These are phyloP conservation scores for Annona squamosa DNA, from an alignment of 164 flowering plant genomes.

Conservation along the genomic window DNA sequence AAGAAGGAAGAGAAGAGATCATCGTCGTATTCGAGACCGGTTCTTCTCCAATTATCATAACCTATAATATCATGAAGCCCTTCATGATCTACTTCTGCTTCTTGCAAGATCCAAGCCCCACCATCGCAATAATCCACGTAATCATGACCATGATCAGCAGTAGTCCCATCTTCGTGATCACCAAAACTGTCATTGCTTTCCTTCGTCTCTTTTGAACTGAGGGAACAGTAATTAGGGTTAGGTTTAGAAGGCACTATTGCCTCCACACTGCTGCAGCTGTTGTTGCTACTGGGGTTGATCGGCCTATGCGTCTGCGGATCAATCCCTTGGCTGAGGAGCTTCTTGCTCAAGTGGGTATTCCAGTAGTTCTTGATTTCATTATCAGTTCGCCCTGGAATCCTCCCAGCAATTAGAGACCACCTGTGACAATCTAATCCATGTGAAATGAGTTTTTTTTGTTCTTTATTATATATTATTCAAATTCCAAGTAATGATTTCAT, in stretches of 20 bases:
- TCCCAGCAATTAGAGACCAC: constrained; percentile 75
- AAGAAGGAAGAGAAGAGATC: constrained; percentile 57
- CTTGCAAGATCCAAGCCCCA: neutral
- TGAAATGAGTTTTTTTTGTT: neutral
- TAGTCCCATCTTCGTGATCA: neutral
- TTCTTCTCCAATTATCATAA: neutral
- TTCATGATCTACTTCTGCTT: neutral
- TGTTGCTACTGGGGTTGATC: constrained; percentile 17
- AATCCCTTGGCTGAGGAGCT: constrained; percentile 59
- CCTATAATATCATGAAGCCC: constrained; percentile 1
- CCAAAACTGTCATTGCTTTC: neutral
- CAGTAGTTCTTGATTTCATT: constrained; percentile 78
- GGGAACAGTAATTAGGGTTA: constrained; percentile 11
- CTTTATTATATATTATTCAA: neutral
- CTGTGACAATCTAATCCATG: constrained; percentile 16
- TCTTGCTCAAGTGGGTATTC: constrained; percentile 71
- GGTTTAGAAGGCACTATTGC: constrained; percentile 1
- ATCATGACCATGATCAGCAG: neutral
- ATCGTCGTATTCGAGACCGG: constrained; percentile 14
- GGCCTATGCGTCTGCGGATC: constrained; percentile 73
- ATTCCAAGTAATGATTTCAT: no score
- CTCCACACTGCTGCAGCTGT: neutral
- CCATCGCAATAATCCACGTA: neutral
- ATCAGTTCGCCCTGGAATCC: constrained; percentile 66
- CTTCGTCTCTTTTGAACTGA: constrained; percentile 1